Percentiles rank a stretch among this genome's conserved stretches.
phyloP scores from a whole-genome alignment of 495 filamentous ascomycete species.

The Penicillium tannophilum region DNA sequence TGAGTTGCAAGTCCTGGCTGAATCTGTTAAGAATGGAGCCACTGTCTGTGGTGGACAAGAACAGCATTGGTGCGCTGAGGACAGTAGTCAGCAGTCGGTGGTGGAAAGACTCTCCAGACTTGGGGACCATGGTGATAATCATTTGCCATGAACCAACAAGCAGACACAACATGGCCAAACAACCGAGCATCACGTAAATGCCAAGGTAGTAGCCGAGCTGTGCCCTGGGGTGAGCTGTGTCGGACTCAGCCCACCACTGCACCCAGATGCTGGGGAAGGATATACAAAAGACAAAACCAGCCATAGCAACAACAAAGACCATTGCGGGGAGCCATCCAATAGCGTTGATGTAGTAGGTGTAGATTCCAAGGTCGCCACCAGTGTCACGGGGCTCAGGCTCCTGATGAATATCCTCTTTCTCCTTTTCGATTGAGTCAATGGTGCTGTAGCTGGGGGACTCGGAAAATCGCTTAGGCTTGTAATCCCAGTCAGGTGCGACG shows the following conservation, averaged over 20 bases:
- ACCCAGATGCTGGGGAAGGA: slow-evolving; percentile 57
- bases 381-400: slow-evolving; percentile 36
- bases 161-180: slow-evolving; percentile 43
- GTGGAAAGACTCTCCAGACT: slow-evolving; percentile 54
- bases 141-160: slow-evolving; percentile 53
- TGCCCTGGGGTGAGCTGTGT: slow-evolving; percentile 41
- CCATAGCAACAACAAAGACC: slow-evolving; percentile 44
- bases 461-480: slow-evolving; percentile 29
- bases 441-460: slow-evolving; percentile 24
- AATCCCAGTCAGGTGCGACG: slow-evolving; percentile 32
- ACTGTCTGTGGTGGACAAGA: slow-evolving; percentile 49
- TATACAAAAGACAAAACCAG: slow-evolving; percentile 47
- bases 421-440: slow-evolving; percentile 23
- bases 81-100: slow-evolving; percentile 51
- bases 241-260: slow-evolving; percentile 55
- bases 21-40: slow-evolving; percentile 56
- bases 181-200: slow-evolving; percentile 56
- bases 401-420: slow-evolving; percentile 18
- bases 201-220: slow-evolving; percentile 55
- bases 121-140: slow-evolving; percentile 57
- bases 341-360: slow-evolving; percentile 59
- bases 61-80: slow-evolving; percentile 49
- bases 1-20: slow-evolving; percentile 61
- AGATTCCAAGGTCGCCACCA: slow-evolving; percentile 58
- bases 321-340: slow-evolving; percentile 52